These are phyloP conservation scores for Psilocybe tampanensis DNA, from an alignment of 768 basidiomycete species.

Conservation along the genomic window DNA sequence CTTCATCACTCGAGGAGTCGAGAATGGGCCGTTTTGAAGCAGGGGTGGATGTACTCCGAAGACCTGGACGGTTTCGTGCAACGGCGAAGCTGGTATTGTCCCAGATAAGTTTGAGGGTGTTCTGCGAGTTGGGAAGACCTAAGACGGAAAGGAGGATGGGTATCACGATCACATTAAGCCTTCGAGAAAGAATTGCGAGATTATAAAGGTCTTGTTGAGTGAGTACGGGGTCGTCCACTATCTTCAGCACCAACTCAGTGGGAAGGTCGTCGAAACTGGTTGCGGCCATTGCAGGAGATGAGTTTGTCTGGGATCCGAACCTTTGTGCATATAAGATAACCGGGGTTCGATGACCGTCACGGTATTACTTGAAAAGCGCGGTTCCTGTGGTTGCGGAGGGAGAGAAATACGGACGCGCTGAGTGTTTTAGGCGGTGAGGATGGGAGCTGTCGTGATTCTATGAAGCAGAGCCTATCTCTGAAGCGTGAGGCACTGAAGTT, in stretches of 20 bases:
- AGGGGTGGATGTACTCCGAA: background rate
- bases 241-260: slow-evolving; percentile 11
- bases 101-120: background rate
- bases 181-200: slow-evolving; percentile 3
- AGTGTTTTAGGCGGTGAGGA: too few species aligned
- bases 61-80: background rate
- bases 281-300: background rate
- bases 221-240: slow-evolving; percentile 5
- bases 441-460: too few species aligned
- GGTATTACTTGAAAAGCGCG: too few species aligned
- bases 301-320: too few species aligned
- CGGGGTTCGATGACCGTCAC: too few species aligned
- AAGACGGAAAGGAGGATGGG: slow-evolving; percentile 7
- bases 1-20: background rate
- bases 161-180: slow-evolving; percentile 9
- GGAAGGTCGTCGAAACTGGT: slow-evolving; percentile 4
- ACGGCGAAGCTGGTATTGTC: background rate
- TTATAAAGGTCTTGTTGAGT: slow-evolving; percentile 3
- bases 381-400: too few species aligned
- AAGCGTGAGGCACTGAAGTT: too few species aligned
- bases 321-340: too few species aligned
- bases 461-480: too few species aligned
- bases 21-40: background rate
- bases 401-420: too few species aligned
- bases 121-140: background rate